Evolutionary conservation across 371 early-diverging fungal genomes (phyloP), one percentile per base, ranked within the genome.

Genomic region (Mortierella sp.): DNA sequence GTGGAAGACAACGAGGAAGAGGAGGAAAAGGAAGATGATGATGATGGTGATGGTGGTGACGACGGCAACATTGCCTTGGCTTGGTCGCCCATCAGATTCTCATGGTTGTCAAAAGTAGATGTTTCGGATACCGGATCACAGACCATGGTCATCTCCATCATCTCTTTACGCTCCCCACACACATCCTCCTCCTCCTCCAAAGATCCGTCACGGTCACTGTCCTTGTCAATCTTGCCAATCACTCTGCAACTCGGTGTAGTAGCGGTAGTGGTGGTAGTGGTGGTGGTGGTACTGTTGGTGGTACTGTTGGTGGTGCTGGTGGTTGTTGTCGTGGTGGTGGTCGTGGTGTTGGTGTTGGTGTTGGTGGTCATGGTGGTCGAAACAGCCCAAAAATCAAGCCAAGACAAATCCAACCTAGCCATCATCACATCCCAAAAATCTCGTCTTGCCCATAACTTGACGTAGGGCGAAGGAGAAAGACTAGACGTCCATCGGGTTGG

Each of bases 391-490:
- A 53, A 25, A 7, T 63, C 51, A 1, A 63, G 37, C 63, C 63
- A 63, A 15, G 63, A 63, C 16, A 63, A 26, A 44, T 63, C 63
- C 25, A 63, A 37, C 16, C 63, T 53, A 5, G 43, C 14, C 63
- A 16, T 63, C 63, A 63, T 63, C 53, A 63, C 55, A 37, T 63
- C 63, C 63, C 63, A 63, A 53, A 63, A 63, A 44, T 53, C 46
- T 1, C 63, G 63, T 18, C 52, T 63, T 25, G 63, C 51, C 52
- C 28, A 16, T 14, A 63, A 44, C 45, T 63, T 63, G 15, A 63
- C 63, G 43, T 63, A 63, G 44, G 63, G 63, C 14, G 63, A 63
- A 30, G 63, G 63, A 6, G 63, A 50, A 2, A 63, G 55, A 21
- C 53, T 63, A 25, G 63, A 63, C 5, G 63, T 63, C 63, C 63